Evolutionary conservation across 1,139 yeast species (phyloP), one percentile per base, ranked within the genome.

Genomic region (Kodamaea plutei): DNA sequence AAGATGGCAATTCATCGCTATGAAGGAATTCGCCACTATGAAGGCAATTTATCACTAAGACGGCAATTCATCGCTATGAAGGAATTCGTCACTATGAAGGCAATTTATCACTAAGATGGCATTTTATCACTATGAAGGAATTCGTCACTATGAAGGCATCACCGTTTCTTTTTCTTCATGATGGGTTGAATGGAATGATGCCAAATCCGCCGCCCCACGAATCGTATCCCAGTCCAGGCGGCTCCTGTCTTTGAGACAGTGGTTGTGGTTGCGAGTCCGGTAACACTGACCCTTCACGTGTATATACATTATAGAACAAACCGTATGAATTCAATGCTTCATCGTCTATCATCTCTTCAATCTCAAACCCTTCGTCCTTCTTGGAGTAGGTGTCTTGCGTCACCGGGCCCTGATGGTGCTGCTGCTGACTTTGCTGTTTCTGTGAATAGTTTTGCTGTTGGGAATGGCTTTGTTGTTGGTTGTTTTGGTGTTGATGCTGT

Each of bases 121-220:
- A n/a, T n/a, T n/a, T n/a, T n/a, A n/a, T n/a, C n/a, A n/a, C n/a
- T n/a, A n/a, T n/a, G n/a, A n/a, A n/a, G n/a, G n/a, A n/a, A n/a
- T n/a, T n/a, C 20, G 9, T 9, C 7, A 17, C 20, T 9, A 17
- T 17, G 9, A 7, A 9, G 7, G 20, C 20, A 17, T 9, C 7
- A 7, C 4, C 4, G 16, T 17, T 6, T 13, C 8, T 9, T 15
- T 19, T 11, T 23, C 12, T 18, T 23, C 33, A 59, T 3, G 65
- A 58, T 4, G 67, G 67, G 31, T 61, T 61, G 45, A 61, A 61
- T 2, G 67, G 67, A 34, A 61, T 55, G 23, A 57, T 50, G 1
- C 61, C 64, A 39, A 56, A 59, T 1, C 50, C 47, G 5, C 48
- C 46, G 4, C 56, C 55, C 48, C 48, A 44, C 4, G 49, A 42